These are phyloP conservation scores for Macadamia integrifolia DNA, from an alignment of 164 flowering plant species.

Conservation along the genomic window DNA sequence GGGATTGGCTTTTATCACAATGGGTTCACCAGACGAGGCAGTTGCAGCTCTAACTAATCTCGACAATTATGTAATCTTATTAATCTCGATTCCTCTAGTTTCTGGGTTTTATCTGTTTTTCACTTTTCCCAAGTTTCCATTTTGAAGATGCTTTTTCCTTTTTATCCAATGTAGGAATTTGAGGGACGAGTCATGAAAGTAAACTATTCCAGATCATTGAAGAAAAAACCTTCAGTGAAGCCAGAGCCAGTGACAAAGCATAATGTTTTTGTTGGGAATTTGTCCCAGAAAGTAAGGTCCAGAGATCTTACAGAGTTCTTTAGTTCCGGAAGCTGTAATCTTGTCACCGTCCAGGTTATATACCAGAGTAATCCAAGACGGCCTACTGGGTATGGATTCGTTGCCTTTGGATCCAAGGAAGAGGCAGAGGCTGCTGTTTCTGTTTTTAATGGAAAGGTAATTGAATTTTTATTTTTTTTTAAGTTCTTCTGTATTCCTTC, in stretches of 20 bases:
- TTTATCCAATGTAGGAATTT: slow-evolving; percentile 36
- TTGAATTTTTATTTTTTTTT: slow-evolving; percentile 1
- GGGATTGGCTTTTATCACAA: slow-evolving; percentile 73
- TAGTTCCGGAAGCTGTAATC: slow-evolving; percentile 27
- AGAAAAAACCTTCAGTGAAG: slow-evolving; percentile 29
- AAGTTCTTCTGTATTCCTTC: not conserved
- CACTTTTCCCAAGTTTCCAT: not conserved
- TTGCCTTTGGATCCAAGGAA: slow-evolving; percentile 51
- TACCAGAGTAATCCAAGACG: slow-evolving; percentile 56
- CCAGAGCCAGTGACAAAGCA: slow-evolving; percentile 30
- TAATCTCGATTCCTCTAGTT: not conserved
- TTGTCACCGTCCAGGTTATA: slow-evolving; percentile 55
- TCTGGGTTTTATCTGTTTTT: slow-evolving; percentile 4
- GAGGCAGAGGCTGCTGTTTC: slow-evolving; percentile 63
- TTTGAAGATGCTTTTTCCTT: not conserved
- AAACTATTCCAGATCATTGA: slow-evolving; percentile 43
- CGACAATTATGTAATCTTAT: slow-evolving; percentile 53
- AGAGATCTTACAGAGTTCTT: slow-evolving; percentile 67
- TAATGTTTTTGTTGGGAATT: slow-evolving; percentile 68
- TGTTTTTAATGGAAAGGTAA: slow-evolving; percentile 73
- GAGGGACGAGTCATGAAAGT: slow-evolving; percentile 62
- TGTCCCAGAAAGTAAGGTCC: slow-evolving; percentile 54
- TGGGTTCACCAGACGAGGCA: slow-evolving; percentile 84
- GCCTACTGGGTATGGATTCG: slow-evolving; percentile 80
- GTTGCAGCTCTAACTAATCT: slow-evolving; percentile 54